phyloP scores from a whole-genome alignment of 164 flowering plant genomes.

The Vitis riparia region DNA sequence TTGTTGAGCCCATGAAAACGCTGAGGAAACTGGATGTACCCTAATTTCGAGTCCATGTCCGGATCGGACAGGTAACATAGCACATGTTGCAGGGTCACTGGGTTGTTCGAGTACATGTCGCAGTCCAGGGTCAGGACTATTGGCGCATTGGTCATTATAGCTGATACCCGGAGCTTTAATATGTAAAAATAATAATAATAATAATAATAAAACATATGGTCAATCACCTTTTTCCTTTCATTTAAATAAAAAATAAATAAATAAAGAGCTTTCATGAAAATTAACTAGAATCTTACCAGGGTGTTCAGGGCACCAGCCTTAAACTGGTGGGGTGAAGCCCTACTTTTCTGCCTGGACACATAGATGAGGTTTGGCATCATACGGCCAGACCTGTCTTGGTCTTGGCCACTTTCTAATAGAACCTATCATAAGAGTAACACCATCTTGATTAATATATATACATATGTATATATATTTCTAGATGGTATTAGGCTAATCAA shows the following conservation, averaged over 20 bases:
- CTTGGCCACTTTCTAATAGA: slow-evolving; percentile 42
- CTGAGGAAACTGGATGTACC: slow-evolving; percentile 67
- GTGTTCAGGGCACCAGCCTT: slow-evolving; percentile 94
- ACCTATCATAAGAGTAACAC: slow-evolving; percentile 37
- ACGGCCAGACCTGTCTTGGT: slow-evolving; percentile 44
- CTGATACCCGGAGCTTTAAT: slow-evolving; percentile 60
- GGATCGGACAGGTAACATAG: slow-evolving; percentile 57
- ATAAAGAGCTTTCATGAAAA: neutral
- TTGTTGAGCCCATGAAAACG: slow-evolving; percentile 42
- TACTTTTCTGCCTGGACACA: slow-evolving; percentile 68
- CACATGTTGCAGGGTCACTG: slow-evolving; percentile 41
- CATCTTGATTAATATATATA: neutral
- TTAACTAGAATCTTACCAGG: slow-evolving; percentile 35
- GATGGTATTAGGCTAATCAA: no score
- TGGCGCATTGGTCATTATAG: slow-evolving; percentile 63
- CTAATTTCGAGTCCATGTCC: slow-evolving; percentile 20
- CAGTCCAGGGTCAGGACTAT: slow-evolving; percentile 54
- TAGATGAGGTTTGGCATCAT: slow-evolving; percentile 75
- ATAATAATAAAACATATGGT: neutral
- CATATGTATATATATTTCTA: no score
- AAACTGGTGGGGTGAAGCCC: slow-evolving; percentile 52
- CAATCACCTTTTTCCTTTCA: neutral
- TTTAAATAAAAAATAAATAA: neutral
- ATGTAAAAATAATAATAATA: neutral
- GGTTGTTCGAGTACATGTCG: slow-evolving; percentile 71